phyloP scores from a whole-genome alignment of 78 protist species.

The Dictyostelium discoideum region dicty_2.7 NC_007089.4:317501-318000 shows the following conservation, averaged over 20 bases:
- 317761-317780: slow-evolving; percentile 35
- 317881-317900: no score
- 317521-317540: slow-evolving; percentile 89
- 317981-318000: no score
- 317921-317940: no score
- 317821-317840: slow-evolving; percentile 69
- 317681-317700: slow-evolving; percentile 83
- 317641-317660: slow-evolving; percentile 91
- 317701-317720: slow-evolving; percentile 88
- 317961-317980: no score
- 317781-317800: slow-evolving; percentile 21
- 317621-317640: slow-evolving; percentile 90
- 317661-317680: slow-evolving; percentile 79
- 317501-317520: slow-evolving; percentile 88
- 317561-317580: slow-evolving; percentile 77
- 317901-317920: no score
- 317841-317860: slow-evolving; percentile 73
- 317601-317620: slow-evolving; percentile 75
- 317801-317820: slow-evolving; percentile 74
- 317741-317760: slow-evolving; percentile 46
- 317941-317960: no score
- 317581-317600: slow-evolving; percentile 77
- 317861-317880: slow-evolving; percentile 50
- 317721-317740: slow-evolving; percentile 72
- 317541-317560: slow-evolving; percentile 89